Base-by-base conservation (phyloP, 73 alveolate species). In the Paramecium caudatum region DNA sequence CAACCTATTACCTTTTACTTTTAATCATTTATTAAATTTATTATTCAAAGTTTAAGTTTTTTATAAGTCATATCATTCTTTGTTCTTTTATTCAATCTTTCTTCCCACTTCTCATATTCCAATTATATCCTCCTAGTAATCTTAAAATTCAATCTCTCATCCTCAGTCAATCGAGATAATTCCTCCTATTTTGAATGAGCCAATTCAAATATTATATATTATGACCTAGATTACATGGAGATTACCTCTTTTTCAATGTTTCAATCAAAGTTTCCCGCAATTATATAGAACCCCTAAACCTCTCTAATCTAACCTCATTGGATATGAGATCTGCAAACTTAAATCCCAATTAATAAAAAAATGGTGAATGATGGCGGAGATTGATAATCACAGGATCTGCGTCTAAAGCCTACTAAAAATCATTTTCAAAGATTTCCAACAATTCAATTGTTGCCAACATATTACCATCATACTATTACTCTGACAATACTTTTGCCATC, bases 1-100 rank as follows among this genome's bases (percentile, higher is more conserved):
- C 80, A 55, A 55, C 80, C 80, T 65, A 65, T 65, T 65, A 27
- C 83, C 83, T 65, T 65, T 65, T 65, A 65, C 83, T 25, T 65
- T 65, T 65, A 65, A 65, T 65, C 83, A 65, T 65, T 13, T 25
- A 65, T 10, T 65, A 10, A 32, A 65, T 65, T 32, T 12, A 62
- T 62, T 19, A 65, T 32, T 65, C 10, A 65, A 65, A n/a, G 6
- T 65, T 33, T 65, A 15, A 32, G 34, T 65, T 65, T 33, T 33
- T 65, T 65, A 65, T 65, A 32, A 5, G 32, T 36, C 16, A 65
- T 9, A 32, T 15, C 83, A 55, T 55, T 55, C 34, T n/a, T 65
- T 65, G 27, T 17, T 15, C 83, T 12, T 16, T 43, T 65, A n/a
- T 16, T 65, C 34, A 65, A 65, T 65, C 49, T 33, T 33, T 65